phyloP scores from a whole-genome alignment of 2,329 filamentous ascomycete genomes.

The Trichoderma sp. region DNA sequence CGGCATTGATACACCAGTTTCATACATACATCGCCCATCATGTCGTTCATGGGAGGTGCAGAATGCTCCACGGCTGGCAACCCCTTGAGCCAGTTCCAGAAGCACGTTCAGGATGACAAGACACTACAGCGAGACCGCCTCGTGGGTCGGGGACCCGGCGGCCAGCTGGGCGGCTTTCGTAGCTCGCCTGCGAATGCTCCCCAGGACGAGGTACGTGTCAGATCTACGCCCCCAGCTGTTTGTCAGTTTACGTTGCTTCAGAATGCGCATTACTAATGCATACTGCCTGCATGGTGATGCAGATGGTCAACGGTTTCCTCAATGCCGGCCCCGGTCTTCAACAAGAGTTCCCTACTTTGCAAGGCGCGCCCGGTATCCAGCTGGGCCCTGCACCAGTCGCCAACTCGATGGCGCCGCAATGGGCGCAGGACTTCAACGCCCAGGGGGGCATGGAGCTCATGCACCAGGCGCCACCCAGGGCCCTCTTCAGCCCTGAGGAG shows the following conservation, averaged over 20 bases:
- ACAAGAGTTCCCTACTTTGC: constrained; percentile 54
- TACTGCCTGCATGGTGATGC: constrained; percentile 27
- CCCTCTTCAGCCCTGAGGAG: constrained; percentile 77
- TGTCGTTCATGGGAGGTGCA: constrained; percentile 94
- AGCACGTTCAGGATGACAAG: constrained; percentile 95
- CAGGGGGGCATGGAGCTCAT: constrained; percentile 73
- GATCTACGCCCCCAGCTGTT: neutral
- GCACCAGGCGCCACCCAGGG: constrained; percentile 60
- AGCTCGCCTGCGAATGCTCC: constrained; percentile 68
- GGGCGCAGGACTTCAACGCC: constrained; percentile 56
- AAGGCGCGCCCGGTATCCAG: constrained; percentile 51
- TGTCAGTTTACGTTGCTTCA: constrained; percentile 14
- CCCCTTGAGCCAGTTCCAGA: constrained; percentile 94
- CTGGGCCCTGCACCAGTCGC: constrained; percentile 56
- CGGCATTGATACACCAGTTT: neutral
- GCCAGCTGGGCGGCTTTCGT: constrained; percentile 74
- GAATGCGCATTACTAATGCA: constrained; percentile 37
- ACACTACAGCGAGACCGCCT: constrained; percentile 89
- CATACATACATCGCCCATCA: constrained; percentile 44
- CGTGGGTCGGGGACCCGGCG: constrained; percentile 71
- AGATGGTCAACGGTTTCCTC: constrained; percentile 95
- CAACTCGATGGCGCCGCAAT: constrained; percentile 56
- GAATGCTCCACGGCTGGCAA: constrained; percentile 97
- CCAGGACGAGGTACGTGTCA: constrained; percentile 68
- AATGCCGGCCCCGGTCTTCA: constrained; percentile 70